phyloP scores from a whole-genome alignment of 352 stramenopile genomes.

The Globisporangium solare region DNA sequence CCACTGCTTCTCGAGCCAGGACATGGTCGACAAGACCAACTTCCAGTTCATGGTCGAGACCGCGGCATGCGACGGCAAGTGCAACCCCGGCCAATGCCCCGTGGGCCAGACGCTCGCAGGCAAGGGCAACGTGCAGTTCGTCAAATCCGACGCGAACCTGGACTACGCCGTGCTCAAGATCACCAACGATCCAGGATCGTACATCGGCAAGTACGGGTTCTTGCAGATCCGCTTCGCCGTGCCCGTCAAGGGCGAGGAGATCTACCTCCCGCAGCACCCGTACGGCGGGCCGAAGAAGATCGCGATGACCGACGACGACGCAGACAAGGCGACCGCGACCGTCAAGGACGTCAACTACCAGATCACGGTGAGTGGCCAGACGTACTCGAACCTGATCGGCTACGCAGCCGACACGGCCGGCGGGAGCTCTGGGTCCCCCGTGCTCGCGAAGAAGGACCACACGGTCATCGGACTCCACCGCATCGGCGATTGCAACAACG shows the following conservation, averaged over 20 bases:
- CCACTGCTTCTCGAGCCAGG: constrained; percentile 36
- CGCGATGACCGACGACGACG: constrained; percentile 45
- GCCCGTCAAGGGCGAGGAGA: constrained; percentile 38
- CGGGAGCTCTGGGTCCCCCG: constrained; percentile 30
- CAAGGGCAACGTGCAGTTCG: constrained; percentile 43
- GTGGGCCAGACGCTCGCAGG: constrained; percentile 33
- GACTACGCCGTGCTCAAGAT: constrained; percentile 62
- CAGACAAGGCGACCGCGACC: constrained; percentile 21
- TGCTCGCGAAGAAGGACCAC: constrained; percentile 20
- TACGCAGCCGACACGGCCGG: constrained; percentile 36
- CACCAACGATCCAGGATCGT: constrained; percentile 24
- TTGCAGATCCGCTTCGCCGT: constrained; percentile 50
- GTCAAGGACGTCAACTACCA: constrained; percentile 31
- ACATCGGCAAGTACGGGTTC: constrained; percentile 52
- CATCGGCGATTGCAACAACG: constrained; percentile 40
- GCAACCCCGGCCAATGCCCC: constrained; percentile 16
- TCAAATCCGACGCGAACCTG: constrained; percentile 42
- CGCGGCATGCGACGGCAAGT: constrained; percentile 22
- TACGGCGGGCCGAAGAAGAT: constrained; percentile 58
- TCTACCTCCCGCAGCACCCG: constrained; percentile 75
- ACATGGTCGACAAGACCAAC: constrained; percentile 30
- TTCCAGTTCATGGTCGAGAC: constrained; percentile 20
- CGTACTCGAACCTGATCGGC: constrained; percentile 18
- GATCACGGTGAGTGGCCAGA: constrained; percentile 23
- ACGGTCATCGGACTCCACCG: constrained; percentile 31